phyloP scores from a whole-genome alignment of 495 filamentous ascomycete genomes.

The Xylaria venustula region DNA sequence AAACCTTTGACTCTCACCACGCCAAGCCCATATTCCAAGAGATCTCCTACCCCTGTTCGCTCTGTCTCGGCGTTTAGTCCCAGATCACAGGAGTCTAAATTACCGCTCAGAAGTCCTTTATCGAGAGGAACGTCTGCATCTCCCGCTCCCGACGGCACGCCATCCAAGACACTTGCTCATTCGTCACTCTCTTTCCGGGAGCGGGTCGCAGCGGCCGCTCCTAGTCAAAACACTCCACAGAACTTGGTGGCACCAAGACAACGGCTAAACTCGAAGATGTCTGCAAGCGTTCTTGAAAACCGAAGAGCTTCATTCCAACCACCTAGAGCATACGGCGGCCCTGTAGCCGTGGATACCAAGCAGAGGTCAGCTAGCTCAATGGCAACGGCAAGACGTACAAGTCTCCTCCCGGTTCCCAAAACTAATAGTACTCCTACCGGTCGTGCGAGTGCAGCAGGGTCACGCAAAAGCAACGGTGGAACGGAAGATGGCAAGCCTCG shows the following conservation, averaged over 20 bases:
- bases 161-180: constrained; percentile 30
- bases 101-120: constrained; percentile 48
- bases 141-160: constrained; percentile 38
- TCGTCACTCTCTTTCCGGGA: constrained; percentile 51
- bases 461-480: constrained; percentile 6
- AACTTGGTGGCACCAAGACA: constrained; percentile 34
- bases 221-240: constrained; percentile 34
- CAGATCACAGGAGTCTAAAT: constrained; percentile 38
- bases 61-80: constrained; percentile 40
- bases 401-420: constrained; percentile 52
- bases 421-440: constrained; percentile 21
- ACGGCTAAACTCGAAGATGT: constrained; percentile 28
- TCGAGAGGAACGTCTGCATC: constrained; percentile 40
- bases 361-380: constrained; percentile 50
- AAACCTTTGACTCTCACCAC: constrained; percentile 63
- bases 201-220: constrained; percentile 38
- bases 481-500: constrained; percentile 8
- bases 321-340: constrained; percentile 25
- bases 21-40: constrained; percentile 61
- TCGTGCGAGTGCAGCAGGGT: constrained; percentile 21
- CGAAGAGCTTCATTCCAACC: constrained; percentile 50
- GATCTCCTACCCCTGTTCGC: constrained; percentile 26
- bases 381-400: constrained; percentile 43
- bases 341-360: constrained; percentile 19
- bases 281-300: constrained; percentile 31